Conservation (phyloP, 495 filamentous ascomycete genomes). For the Aspergillus cristatus region DNA sequence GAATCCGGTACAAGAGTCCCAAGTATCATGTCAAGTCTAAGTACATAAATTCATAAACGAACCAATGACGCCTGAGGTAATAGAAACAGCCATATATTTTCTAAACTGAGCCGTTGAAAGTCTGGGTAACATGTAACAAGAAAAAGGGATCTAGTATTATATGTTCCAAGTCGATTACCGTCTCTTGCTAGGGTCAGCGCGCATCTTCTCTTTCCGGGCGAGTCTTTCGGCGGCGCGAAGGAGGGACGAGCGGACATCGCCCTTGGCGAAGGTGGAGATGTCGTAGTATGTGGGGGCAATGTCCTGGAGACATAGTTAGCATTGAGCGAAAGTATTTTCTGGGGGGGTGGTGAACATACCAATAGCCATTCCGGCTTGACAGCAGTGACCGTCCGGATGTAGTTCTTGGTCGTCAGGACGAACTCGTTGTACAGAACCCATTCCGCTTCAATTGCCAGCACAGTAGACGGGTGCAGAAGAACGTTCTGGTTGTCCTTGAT, state of each 20-base stretch:
- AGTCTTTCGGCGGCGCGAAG: constrained; percentile 66
- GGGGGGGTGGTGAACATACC: constrained; percentile 43
- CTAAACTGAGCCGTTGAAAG: background rate
- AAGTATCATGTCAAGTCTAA: background rate
- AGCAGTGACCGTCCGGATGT: constrained; percentile 53
- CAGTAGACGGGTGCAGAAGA: constrained; percentile 84
- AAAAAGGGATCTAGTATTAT: constrained; percentile 10
- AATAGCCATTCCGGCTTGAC: constrained; percentile 72
- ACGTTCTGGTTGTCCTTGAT: constrained; percentile 92
- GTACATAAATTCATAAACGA: too few species aligned
- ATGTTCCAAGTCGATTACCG: constrained; percentile 12
- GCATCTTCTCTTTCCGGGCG: constrained; percentile 60
- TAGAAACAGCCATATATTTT: background rate
- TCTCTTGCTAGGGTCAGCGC: constrained; percentile 25
- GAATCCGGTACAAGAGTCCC: background rate
- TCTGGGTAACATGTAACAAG: too few species aligned
- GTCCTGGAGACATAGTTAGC: constrained; percentile 45
- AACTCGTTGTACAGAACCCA: constrained; percentile 99
- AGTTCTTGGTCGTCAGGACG: constrained; percentile 95
- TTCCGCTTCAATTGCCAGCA: constrained; percentile 74
- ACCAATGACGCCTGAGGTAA: background rate
- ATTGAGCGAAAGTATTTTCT: background rate
- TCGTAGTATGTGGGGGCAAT: constrained; percentile 92
- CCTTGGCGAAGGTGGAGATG: constrained; percentile 70
- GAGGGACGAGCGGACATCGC: constrained; percentile 72